phyloP scores from a whole-genome alignment of 768 basidiomycete genomes.

The Lactarius sanguifluus region DNA sequence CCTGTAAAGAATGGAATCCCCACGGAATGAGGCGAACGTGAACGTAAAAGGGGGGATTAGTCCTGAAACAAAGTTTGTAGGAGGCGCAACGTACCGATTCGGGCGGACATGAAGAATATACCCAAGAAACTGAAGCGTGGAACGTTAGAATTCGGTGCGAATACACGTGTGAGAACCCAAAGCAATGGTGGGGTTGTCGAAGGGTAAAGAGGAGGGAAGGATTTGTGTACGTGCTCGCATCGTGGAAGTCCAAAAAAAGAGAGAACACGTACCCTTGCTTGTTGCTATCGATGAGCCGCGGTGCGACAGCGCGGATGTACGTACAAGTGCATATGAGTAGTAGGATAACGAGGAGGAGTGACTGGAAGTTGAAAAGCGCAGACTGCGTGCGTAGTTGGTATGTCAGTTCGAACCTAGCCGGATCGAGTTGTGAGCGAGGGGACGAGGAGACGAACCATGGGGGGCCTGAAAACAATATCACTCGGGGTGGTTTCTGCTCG shows the following conservation, averaged over 20 bases:
- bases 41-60: not conserved
- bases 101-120: conserved; percentile 91
- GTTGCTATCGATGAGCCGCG: conserved; percentile 88
- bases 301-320: conserved; percentile 88
- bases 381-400: conserved; percentile 48
- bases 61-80: not conserved
- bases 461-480: not conserved
- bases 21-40: not conserved
- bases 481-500: not conserved
- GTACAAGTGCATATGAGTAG: conserved; percentile 97
- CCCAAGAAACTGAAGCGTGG: conserved; percentile 74
- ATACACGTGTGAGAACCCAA: conserved; percentile 2
- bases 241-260: not conserved
- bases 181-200: not conserved
- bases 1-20: conserved; percentile 47
- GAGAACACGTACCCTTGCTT: conserved; percentile 77
- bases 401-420: not conserved
- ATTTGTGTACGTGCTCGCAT: not conserved
- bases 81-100: conserved; percentile 68
- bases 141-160: not conserved
- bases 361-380: conserved; percentile 97
- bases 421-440: not conserved
- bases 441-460: conserved; percentile 7
- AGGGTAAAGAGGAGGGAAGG: not conserved
- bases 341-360: conserved; percentile 88